Evolutionary conservation across 2,329 filamentous ascomycete species (phyloP), one percentile per base, ranked within the genome.

Genomic region (Sporothrix luriei): DNA sequence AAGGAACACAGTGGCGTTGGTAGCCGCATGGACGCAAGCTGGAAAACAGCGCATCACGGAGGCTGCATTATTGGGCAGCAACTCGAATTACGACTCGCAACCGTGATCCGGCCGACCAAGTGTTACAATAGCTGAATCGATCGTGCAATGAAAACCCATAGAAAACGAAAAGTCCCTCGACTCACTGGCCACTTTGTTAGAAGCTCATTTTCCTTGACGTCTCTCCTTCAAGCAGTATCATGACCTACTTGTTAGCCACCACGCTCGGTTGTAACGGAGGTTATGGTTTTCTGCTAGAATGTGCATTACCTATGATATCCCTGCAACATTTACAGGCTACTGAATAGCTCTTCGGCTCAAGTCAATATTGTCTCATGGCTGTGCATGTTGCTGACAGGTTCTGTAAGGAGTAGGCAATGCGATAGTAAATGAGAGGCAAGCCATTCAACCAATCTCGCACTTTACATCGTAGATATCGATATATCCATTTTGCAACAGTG

Each of bases 11-110:
- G 57, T 46, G 38, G 19, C 46, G 5, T 61, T 38, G 57, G 43
- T 61, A 62, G 38, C 57, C 38, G 21, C 57, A 6, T 6, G 16
- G 57, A 46, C n/a, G 38, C 57, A 62, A 46, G 46, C n/a, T 62
- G 6, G 57, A 62, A 46, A 46, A 62, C 1, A 26, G 57, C 21
- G 16, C 3, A 24, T 11, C 55, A 13, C 19, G n/a, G 10, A 11
- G 55, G 21, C 9, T 21, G 57, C 1, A 26, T 46, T 16, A 1
- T 46, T 13, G 46, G n/a, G 16, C 13, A 62, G 9, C 21, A 62
- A 10, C 40, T 46, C n/a, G 38, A 62, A 46, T 2, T 26, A 24
- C 1, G 0, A 14, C 6, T 14, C n/a, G 26, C 38, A 10, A 4
- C 24, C 2, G 14, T 46, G n/a, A 14, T 2, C 38, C 21, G 19